Evolutionary conservation across 1,284 basidiomycete genomes (phyloP).

Genomic region (Irpex sp.): DNA sequence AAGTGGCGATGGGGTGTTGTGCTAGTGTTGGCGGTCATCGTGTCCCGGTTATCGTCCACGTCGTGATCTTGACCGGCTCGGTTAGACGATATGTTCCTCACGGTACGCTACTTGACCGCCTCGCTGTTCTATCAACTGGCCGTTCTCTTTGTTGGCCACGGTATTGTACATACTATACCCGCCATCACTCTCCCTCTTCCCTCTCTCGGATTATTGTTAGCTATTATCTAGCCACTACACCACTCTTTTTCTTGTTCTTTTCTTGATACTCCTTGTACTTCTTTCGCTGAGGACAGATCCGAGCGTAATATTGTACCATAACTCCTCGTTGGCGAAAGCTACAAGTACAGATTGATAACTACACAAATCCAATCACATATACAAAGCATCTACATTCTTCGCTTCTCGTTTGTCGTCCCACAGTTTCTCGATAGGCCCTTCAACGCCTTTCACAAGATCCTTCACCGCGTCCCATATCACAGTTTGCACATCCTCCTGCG

Average conservation of each 20-base stretch:
- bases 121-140: background rate
- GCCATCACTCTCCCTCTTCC: background rate
- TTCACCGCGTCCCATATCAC: slow-evolving; percentile 46
- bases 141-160: background rate
- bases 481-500: slow-evolving; percentile 52
- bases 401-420: slow-evolving; percentile 17
- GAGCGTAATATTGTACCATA: background rate
- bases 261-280: background rate
- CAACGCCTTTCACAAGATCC: slow-evolving; percentile 11
- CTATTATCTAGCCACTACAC: background rate
- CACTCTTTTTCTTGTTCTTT: background rate
- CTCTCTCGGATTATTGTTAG: background rate
- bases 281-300: background rate
- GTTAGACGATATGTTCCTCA: background rate
- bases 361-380: slow-evolving; percentile 9
- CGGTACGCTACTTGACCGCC: background rate
- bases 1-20: slow-evolving; percentile 82
- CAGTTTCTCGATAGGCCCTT: slow-evolving; percentile 13
- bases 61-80: background rate
- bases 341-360: background rate
- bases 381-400: slow-evolving; percentile 13
- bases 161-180: background rate
- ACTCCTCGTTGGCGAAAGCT: background rate
- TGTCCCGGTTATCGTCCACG: slow-evolving; percentile 55
- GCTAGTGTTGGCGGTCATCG: slow-evolving; percentile 69